These are phyloP conservation scores for Trichoderma asperellum DNA, from an alignment of 2,329 filamentous ascomycete species.

Conservation along the genomic window DNA sequence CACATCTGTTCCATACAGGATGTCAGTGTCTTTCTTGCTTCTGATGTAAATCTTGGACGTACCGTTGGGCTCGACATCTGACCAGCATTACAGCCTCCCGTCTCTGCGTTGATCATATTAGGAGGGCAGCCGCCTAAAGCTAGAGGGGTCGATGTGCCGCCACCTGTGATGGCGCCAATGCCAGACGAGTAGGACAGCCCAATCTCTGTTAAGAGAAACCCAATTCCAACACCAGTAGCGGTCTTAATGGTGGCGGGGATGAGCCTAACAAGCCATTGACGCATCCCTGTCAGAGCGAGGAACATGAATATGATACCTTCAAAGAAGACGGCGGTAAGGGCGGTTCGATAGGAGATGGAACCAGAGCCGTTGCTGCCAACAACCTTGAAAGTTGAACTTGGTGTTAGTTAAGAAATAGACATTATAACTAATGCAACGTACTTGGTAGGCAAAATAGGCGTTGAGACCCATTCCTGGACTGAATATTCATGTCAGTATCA, in stretches of 20 bases:
- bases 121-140: conserved; percentile 74
- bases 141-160: conserved; percentile 66
- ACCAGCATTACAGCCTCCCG: conserved; percentile 57
- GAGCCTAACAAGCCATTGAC: conserved; percentile 71
- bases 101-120: conserved; percentile 52
- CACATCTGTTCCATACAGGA: conserved; percentile 64
- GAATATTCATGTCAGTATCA: neutral
- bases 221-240: conserved; percentile 67
- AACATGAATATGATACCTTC: conserved; percentile 68
- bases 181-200: conserved; percentile 77
- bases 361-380: conserved; percentile 64
- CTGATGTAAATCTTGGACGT: conserved; percentile 31
- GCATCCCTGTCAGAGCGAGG: conserved; percentile 68
- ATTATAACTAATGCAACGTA: conserved; percentile 12
- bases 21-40: conserved; percentile 16
- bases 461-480: conserved; percentile 71
- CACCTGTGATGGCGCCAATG: conserved; percentile 80
- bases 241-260: conserved; percentile 69
- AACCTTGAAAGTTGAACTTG: conserved; percentile 42
- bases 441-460: conserved; percentile 68
- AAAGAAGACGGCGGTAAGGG: conserved; percentile 66
- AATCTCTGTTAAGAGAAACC: conserved; percentile 66
- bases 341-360: conserved; percentile 60
- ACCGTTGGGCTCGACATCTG: conserved; percentile 79
- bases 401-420: neutral